phyloP scores from a whole-genome alignment of 1,139 yeast genomes.

The Hemisphaericaspora xylanilytica region DNA sequence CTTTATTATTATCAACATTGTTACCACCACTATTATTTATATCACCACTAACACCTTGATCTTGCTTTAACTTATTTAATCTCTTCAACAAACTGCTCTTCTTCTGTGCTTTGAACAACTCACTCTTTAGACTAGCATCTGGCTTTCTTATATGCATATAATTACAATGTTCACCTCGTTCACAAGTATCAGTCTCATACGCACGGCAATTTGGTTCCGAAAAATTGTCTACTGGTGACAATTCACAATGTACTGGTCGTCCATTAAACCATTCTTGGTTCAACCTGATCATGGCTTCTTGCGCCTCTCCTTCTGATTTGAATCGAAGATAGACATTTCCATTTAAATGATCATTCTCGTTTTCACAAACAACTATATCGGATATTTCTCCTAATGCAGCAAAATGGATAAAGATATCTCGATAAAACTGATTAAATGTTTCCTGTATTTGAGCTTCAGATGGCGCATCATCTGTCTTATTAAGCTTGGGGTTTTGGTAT shows the following conservation, averaged over 20 bases:
- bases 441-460: conserved; percentile 45
- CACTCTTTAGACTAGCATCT: conserved; percentile 35
- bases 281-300: conserved; percentile 55
- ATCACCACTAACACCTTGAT: background rate
- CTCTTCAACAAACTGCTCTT: conserved; percentile 23
- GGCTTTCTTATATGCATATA: conserved; percentile 80
- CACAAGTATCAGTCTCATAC: conserved; percentile 61
- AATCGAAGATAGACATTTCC: conserved; percentile 83
- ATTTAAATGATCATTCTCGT: conserved; percentile 71
- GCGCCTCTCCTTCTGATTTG: conserved; percentile 55
- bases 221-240: conserved; percentile 72
- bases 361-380: conserved; percentile 75
- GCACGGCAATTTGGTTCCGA: conserved; percentile 75
- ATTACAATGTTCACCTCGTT: conserved; percentile 80
- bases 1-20: background rate
- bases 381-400: conserved; percentile 64
- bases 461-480: conserved; percentile 28
- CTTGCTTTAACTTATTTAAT: conserved; percentile 7
- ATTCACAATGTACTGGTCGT: conserved; percentile 77
- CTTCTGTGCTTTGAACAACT: conserved; percentile 39
- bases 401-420: conserved; percentile 70
- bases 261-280: conserved; percentile 82
- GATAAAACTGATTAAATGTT: conserved; percentile 63
- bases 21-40: background rate
- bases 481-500: conserved; percentile 61